Percentiles rank a stretch among this genome's conserved stretches.
phyloP scores from a whole-genome alignment of 768 basidiomycete genomes.

The Serendipita sp. region DNA sequence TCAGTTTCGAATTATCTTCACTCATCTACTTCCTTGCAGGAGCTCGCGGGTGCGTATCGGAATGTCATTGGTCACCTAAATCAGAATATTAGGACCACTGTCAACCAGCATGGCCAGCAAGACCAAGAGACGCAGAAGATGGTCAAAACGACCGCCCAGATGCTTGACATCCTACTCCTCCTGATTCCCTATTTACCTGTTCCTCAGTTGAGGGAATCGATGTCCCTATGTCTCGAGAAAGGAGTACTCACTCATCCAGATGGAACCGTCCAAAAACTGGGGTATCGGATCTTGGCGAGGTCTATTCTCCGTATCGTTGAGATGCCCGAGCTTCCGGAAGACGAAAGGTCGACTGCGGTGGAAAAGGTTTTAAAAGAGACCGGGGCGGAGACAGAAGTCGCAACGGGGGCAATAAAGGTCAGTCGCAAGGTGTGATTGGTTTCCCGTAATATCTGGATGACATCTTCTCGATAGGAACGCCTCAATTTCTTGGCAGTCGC shows the following conservation, averaged over 20 bases:
- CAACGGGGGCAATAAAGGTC: conserved; percentile 79
- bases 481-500: conserved; percentile 58
- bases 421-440: conserved; percentile 10
- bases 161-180: conserved; percentile 67
- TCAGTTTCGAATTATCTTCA: background rate
- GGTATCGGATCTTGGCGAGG: conserved; percentile 73
- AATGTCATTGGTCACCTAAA: conserved; percentile 63
- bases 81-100: conserved; percentile 37
- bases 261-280: conserved; percentile 87
- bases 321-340: background rate
- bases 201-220: conserved; percentile 45
- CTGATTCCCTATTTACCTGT: conserved; percentile 60
- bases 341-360: background rate
- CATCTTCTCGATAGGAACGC: conserved; percentile 44
- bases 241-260: conserved; percentile 63
- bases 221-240: conserved; percentile 48
- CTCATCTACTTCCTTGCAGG: conserved; percentile 27
- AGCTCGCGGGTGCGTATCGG: conserved; percentile 62
- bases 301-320: conserved; percentile 32
- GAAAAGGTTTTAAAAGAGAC: conserved; percentile 21
- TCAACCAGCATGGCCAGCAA: conserved; percentile 15
- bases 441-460: conserved; percentile 8
- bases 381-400: conserved; percentile 44
- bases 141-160: conserved; percentile 44
- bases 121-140: conserved; percentile 22